Conservation (phyloP, 208 protist species). For the Naegleria lovaniensis region DNA sequence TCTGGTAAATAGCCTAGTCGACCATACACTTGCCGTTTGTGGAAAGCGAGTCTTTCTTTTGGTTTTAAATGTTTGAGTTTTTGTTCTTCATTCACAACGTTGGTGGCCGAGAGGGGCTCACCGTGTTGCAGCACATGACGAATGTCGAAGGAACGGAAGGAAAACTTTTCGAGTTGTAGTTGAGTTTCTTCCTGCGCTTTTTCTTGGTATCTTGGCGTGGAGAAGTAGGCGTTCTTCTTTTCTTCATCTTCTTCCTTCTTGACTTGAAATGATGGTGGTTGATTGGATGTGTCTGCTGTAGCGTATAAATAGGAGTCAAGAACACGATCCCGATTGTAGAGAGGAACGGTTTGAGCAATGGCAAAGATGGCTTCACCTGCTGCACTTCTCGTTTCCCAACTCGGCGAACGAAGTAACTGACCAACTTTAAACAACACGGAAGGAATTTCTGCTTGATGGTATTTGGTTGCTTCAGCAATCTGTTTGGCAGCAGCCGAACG, state of each 20-base stretch:
- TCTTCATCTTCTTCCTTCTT: not conserved
- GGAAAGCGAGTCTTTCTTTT: not conserved
- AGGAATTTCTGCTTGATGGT: not conserved
- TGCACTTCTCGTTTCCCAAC: conserved; percentile 9
- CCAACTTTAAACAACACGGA: not conserved
- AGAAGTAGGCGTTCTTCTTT: not conserved
- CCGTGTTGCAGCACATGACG: not conserved
- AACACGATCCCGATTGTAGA: not conserved
- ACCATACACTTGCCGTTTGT: not conserved
- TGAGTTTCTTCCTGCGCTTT: not conserved
- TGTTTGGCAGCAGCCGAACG: conserved; percentile 8
- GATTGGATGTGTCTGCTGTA: too few species aligned
- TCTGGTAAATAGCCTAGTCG: not conserved
- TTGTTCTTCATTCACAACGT: not conserved
- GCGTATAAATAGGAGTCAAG: too few species aligned
- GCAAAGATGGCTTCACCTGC: not conserved
- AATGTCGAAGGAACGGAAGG: not conserved
- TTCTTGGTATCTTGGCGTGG: not conserved
- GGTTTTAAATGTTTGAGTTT: not conserved
- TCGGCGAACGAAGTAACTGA: not conserved
- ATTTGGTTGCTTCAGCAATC: conserved; percentile 11
- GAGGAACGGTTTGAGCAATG: not conserved
- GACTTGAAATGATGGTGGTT: not conserved
- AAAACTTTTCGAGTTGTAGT: not conserved
- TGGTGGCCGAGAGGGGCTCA: not conserved